Base-by-base conservation (phyloP, 345 rosid species). In the Arabidopsis suecica region DNA sequence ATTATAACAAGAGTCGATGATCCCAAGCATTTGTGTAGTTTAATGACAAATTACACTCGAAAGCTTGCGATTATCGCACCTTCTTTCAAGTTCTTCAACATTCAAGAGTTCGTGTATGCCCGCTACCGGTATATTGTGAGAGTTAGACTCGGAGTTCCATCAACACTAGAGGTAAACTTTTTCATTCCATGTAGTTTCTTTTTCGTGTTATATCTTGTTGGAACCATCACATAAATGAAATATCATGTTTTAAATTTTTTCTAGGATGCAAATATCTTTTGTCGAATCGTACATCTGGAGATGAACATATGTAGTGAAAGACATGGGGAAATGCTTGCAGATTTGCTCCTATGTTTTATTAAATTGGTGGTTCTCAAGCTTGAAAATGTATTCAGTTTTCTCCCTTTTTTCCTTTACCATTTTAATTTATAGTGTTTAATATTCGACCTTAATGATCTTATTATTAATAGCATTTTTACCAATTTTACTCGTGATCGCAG, bases 61-160 rank as follows among this genome's bases (percentile, higher is more conserved):
- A 61, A 61, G 48, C 33, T 61, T 61, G 65, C 10, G 16, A 60
- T 20, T 18, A 37, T 37, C 5, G 8, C 33, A 38, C 65, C 48
- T 38, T 38, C 32, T 20, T 60, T 38, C 47, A 38, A 60, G 65
- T 60, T 38, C 32, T 38, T 60, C 45, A 60, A 7, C 48, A 3
- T 60, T 38, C 45, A 37, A 37, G 47, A 18, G 32, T 11, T 10
- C 0, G 33, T 1, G 6, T 32, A n/a, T 32, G 0, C 9, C 7
- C 5, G 6, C 45, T 60, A 22, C 30, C 1, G 0, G 7, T 11
- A 1, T 38, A 38, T 38, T 22, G 3, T 11, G 18, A 38, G 30
- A 0, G 48, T 13, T 38, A 38, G 3, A 38, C 45, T 60, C 9
- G 45, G 33, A 60, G 48, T 38, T 38, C 32, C 33, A 60, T 38